Conservation (phyloP, 768 basidiomycete species). For the Scleroderma citrinum region DNA sequence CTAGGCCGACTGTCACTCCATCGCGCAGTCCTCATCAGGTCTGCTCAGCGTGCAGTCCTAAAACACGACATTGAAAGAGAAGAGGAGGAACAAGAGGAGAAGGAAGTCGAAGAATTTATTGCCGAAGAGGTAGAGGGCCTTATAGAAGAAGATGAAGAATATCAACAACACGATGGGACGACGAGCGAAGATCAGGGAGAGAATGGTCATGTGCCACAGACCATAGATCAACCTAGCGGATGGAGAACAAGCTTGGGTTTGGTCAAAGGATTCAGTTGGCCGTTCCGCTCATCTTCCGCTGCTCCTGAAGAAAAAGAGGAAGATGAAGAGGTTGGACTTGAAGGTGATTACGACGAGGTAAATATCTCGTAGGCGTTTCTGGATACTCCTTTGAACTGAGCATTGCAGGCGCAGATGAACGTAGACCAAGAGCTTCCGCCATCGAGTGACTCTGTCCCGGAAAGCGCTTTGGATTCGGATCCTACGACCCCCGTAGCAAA, state of each 20-base stretch:
- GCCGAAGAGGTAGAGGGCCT: conserved; percentile 31
- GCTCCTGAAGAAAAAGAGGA: conserved; percentile 12
- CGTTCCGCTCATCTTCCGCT: conserved; percentile 24
- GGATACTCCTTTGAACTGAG: neutral
- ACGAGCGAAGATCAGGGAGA: conserved; percentile 11
- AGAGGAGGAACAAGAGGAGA: conserved; percentile 44
- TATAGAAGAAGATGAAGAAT: conserved; percentile 22
- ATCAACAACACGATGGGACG: neutral
- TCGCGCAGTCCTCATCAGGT: conserved; percentile 63
- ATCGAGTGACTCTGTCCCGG: neutral
- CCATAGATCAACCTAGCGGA: conserved; percentile 7
- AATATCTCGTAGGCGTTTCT: neutral
- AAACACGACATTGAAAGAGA: conserved; percentile 46
- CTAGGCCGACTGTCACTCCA: conserved; percentile 47
- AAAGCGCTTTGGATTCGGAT: neutral
- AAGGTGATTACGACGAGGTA: conserved; percentile 16
- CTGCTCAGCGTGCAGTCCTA: conserved; percentile 56
- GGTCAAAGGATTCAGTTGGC: conserved; percentile 27
- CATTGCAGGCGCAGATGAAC: neutral
- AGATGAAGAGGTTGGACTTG: conserved; percentile 23
- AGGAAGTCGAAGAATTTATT: conserved; percentile 44
- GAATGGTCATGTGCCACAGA: conserved; percentile 4
- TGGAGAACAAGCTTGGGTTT: conserved; percentile 31
- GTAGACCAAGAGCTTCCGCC: conserved; percentile 1
- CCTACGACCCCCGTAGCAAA: neutral